Evolutionary conservation across 2,329 filamentous ascomycete species (phyloP), one percentile per base, ranked within the genome.

Genomic region (Diaporthe humulicola): DNA sequence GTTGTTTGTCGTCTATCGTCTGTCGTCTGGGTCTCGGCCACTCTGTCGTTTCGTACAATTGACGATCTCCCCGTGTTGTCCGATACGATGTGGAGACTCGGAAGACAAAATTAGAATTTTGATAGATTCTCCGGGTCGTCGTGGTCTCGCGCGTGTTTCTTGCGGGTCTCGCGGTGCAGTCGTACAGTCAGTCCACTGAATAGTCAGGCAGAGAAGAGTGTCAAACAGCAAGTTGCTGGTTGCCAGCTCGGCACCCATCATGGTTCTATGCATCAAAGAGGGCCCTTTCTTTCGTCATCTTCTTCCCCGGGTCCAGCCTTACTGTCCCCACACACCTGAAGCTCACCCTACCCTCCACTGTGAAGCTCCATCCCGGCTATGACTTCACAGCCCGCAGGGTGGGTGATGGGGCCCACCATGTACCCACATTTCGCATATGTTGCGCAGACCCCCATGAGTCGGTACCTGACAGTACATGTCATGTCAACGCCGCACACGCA

Each of bases 1-100:
- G 64, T 38, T 71, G 69, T 8, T 15, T 88, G 64, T 38, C 71
- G 69, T 8, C 19, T 45, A 33, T 48, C 6, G 45, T 4, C 45
- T 48, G 19, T 64, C 28, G 58, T 45, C 58, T 42, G 28, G 40
- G 40, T 48, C 42, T 66, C 42, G 42, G 40, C 15, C 28, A 30
- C 52, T 71, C 9, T 38, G 42, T 70, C 22, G 56, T 56, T 50
- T 42, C 22, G 40, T 56, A 40, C 17, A n/a, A 60, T 40, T n/a
- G 56, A 25, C 61, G 73, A 58, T 67, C 50, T 38, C 67, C 52
- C 36, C 57, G 73, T 73, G 19, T 52, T 22, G 36, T 22, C 19
- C 25, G 30, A 22, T 25, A 15, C 38, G 28, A 50, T 40, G 73
- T 71, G 73, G 57, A 9, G 57, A 71, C 33, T 17, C 45, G 33